Conservation (phyloP, 306 rosid species). For the Lathyrus oleraceus region DNA sequence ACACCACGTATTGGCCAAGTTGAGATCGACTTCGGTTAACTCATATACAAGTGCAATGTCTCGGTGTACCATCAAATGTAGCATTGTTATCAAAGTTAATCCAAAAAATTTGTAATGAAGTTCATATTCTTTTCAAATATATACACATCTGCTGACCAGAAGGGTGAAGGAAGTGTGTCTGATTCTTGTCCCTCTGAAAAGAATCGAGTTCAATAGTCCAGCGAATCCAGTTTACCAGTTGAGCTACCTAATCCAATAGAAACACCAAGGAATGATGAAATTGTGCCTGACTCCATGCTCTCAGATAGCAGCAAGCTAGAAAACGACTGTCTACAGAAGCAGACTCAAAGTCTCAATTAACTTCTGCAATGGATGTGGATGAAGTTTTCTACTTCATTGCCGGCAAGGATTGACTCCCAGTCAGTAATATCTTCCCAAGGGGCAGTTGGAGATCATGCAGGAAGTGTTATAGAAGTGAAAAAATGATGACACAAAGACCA, state of each 20-base stretch:
- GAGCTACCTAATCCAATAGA: constrained; percentile 42
- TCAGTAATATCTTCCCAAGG: constrained; percentile 41
- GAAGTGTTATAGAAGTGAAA: constrained; percentile 47
- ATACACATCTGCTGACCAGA: no score
- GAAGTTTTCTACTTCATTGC: constrained; percentile 45
- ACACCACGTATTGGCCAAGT: no score
- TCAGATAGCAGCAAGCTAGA: constrained; percentile 33
- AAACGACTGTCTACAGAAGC: constrained; percentile 31
- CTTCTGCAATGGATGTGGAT: constrained; percentile 49
- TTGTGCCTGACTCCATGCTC: constrained; percentile 38
- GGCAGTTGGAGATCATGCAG: constrained; percentile 52
- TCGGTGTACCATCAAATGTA: no score
- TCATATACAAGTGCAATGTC: no score
- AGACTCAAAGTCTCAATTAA: constrained; percentile 38
- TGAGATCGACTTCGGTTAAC: no score
- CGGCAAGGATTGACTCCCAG: constrained; percentile 33
- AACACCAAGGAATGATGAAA: constrained; percentile 40
- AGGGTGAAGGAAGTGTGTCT: constrained; percentile 45
- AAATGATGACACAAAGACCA: constrained; percentile 30
- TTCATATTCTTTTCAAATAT: no score
- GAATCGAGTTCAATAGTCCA: constrained; percentile 47
- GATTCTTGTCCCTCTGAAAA: constrained; percentile 46
- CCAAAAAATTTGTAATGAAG: no score
- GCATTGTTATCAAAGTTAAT: no score
- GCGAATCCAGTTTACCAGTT: constrained; percentile 38